Evolutionary conservation across 768 basidiomycete species (phyloP), one percentile per base, ranked within the genome.

Genomic region (Serpula lacrymans): DNA sequence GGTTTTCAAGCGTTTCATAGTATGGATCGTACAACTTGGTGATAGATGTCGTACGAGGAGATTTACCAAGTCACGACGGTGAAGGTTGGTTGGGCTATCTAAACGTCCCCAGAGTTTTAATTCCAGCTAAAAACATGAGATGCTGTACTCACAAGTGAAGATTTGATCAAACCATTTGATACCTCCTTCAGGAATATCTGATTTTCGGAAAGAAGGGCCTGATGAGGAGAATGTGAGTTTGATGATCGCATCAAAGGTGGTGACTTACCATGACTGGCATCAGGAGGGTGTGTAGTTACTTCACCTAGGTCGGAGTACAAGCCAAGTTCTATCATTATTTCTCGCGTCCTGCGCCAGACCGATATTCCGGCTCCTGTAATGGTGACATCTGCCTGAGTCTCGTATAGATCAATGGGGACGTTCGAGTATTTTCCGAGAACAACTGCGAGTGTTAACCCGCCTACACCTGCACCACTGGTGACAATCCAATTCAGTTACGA

Each of bases 261-360:
- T n/a, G 7, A 3, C 46, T 49, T 26, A 43, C 62, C 49, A 23
- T 11, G 37, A 12, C 16, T 47, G 13, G 46, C 39, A 16, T 39
- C 51, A 18, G 51, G 47, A 22, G 27, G 10, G 1, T 35, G 36
- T 2, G 48, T 34, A 10, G 53, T 43, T 7, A 58, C 47, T 11
- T 43, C 40, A 17, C 43, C 41, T 11, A 63, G 46, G 3, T 64
- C 69, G 12, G 69, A 58, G 22, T 63, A 57, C 3, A 78, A 44
- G 1, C 69, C 73, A 34, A 78, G 68, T 10, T 55, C 50, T 20
- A 65, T 54, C 45, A 78, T 48, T n/a, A 74, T 60, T 5, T 55
- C 57, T 69, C 71, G 71, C 6, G 73, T 73, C 27, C 71, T 58
- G 7, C 53, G 52, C 75, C 73, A 74, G 5, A 76, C 59, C 55